Evolutionary conservation across 1,284 basidiomycete genomes (phyloP).

Genomic region (Cryptococcus amylolentus): DNA sequence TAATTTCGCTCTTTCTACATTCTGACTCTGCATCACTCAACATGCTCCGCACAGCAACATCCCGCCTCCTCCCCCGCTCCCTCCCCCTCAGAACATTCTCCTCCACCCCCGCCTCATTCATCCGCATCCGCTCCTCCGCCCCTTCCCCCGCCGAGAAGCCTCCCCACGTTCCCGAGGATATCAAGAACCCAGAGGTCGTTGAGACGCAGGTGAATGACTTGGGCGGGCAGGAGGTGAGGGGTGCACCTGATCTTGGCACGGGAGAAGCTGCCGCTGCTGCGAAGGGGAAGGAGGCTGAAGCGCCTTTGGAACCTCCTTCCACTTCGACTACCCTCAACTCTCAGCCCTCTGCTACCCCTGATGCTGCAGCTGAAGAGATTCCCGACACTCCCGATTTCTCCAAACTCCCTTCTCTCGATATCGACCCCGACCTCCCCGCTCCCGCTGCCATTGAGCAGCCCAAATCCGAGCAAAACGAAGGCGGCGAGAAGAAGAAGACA

Average conservation of each 20-base stretch:
- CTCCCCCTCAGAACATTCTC: slow-evolving; percentile 13
- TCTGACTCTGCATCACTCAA: neutral
- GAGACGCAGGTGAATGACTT: slow-evolving; percentile 20
- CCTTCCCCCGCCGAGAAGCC: slow-evolving; percentile 32
- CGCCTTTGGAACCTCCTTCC: slow-evolving; percentile 4
- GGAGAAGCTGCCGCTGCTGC: neutral
- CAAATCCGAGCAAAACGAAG: slow-evolving; percentile 19
- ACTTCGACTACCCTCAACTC: neutral
- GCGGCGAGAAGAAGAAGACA: slow-evolving; percentile 34
- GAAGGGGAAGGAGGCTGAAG: neutral
- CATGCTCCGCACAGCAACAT: slow-evolving; percentile 18
- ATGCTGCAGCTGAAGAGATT: slow-evolving; percentile 1
- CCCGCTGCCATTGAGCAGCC: slow-evolving; percentile 29
- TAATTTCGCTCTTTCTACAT: neutral
- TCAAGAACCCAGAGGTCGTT: slow-evolving; percentile 19
- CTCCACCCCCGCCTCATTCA: slow-evolving; percentile 11
- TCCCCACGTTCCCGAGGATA: slow-evolving; percentile 23
- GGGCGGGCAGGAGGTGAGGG: neutral
- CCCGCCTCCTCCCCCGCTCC: slow-evolving; percentile 8
- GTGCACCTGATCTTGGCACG: neutral
- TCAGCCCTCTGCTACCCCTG: neutral
- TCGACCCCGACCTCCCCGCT: slow-evolving; percentile 38
- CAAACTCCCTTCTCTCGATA: slow-evolving; percentile 49
- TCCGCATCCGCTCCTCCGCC: slow-evolving; percentile 22
- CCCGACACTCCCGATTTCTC: slow-evolving; percentile 29